Evolutionary conservation across 257 asterid species (phyloP).

Genomic region (Scutellaria galericulata): DNA sequence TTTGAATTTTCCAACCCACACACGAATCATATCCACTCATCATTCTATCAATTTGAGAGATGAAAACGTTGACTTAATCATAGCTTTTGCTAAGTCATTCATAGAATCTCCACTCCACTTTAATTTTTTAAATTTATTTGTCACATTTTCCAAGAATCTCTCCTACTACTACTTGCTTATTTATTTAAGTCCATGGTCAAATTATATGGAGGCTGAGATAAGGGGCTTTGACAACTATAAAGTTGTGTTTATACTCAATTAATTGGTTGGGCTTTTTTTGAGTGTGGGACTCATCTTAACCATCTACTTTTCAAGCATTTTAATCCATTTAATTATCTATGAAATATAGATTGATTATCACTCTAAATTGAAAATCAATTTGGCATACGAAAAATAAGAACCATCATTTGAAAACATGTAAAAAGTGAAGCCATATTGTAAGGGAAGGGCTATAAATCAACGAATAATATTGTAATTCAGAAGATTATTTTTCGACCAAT

Average conservation of each 20-base stretch:
- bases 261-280: background rate
- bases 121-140: background rate
- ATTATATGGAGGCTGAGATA: conserved; percentile 12
- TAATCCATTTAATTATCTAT: background rate
- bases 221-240: conserved; percentile 12
- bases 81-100: background rate
- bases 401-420: too few relatives aligned
- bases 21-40: background rate
- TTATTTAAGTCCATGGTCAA: conserved; percentile 23
- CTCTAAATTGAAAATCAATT: too few relatives aligned
- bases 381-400: too few relatives aligned
- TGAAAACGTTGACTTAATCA: conserved; percentile 31
- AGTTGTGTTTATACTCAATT: conserved; percentile 25
- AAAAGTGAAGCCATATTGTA: too few relatives aligned
- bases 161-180: background rate
- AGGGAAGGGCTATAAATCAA: too few relatives aligned
- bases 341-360: too few relatives aligned
- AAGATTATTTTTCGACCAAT: too few relatives aligned
- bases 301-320: background rate
- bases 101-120: conserved; percentile 6
- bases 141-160: conserved; percentile 18
- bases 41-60: background rate
- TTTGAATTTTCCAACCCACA: conserved; percentile 6
- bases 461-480: too few relatives aligned
- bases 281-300: conserved; percentile 27